Evolutionary conservation across 2,329 filamentous ascomycete species (phyloP), one percentile per base, ranked within the genome.

Genomic region (Fusarium globosum): DNA sequence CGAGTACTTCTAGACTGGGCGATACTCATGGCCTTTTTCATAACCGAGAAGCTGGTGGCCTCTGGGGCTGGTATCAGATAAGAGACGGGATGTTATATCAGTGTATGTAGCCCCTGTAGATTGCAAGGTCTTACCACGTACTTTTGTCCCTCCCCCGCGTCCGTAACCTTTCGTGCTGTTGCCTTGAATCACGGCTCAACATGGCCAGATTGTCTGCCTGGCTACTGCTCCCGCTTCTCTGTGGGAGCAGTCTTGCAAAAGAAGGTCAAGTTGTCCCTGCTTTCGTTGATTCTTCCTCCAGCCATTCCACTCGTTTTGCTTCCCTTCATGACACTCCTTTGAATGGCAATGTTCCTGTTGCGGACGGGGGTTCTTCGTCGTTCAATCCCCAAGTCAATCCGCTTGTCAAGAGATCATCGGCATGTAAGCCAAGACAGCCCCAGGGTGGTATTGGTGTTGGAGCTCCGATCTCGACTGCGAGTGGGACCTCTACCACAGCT

Each of bases 281-380:
- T 73, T 61, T 73, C 65, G 30, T 73, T 73, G 36, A 69, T 56
- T 73, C 69, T 73, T 57, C 65, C 41, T 72, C 70, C 53, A 60
- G 60, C 60, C 65, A 41, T 61, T 59, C 57, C 69, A 57, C 56
- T 72, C 69, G 35, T 73, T 72, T 43, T 38, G 20, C 48, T 57
- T 72, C 58, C 51, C 39, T 73, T 69, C 70, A 48, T 59, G 51
- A 66, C 60, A 26, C 65, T 70, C 69, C 33, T 72, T 70, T 60
- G 51, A 45, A 61, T n/a, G 18, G n/a, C 41, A 28, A 46, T 30
- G 33, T 67, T 35, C 39, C 55, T 12, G 26, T 38, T 52, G 36
- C 41, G 3, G 33, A 12, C 18, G 20, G 42, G 33, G 26, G 42
- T 28, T 41, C 30, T n/a, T 42, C 36, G 14, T 67, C 63, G 11